Evolutionary conservation across 164 flowering plant genomes (phyloP), one percentile per base, ranked within the genome.

Genomic region (Stephania cephalantha): DNA sequence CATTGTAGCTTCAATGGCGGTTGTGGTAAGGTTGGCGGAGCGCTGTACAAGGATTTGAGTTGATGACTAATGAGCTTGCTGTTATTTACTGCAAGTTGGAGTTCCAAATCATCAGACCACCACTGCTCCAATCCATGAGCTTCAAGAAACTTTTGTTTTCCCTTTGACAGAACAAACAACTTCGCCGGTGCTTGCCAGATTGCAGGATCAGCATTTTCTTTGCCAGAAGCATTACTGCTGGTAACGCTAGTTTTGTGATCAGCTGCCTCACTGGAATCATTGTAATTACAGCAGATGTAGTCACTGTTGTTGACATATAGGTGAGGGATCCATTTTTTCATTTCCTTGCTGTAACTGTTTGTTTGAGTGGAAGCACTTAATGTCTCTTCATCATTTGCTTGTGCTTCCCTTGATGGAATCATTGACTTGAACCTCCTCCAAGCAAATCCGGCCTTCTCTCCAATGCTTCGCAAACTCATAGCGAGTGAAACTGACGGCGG

Each of bases 41-140:
- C 79, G 18, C 81, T 83, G 70, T 94, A 89, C 79, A 92, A 79
- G 29, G 98, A 92, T 73, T 89, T 89, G 31, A 95, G 87, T 78
- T 95, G 98, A 74, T 86, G 83, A 80, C 82, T 88, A 45, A 95
- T 89, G 35, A 93, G 86, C 88, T 88, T 93, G 83, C 97, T 89
- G 71, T 87, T 84, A 35, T 85, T 83, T 2, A 89, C 73, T 75
- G 94, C 88, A 79, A 84, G 72, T 74, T 88, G 95, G 66, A 95
- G 90, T 67, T 93, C 92, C 85, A 90, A 77, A 55, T 92, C 95
- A 83, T 89, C 90, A 44, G 96, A 86, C 99, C 99, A 95, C 99
- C 99, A 95, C 50, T 95, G 98, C 81, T 93, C 92, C 76, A 95
- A 74, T 45, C 96, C 94, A 76, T 93, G 98, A 61, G 99, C 98